Evolutionary conservation across 352 stramenopile species (phyloP).

Genomic region (Phytophthora fragariaefolia): DNA sequence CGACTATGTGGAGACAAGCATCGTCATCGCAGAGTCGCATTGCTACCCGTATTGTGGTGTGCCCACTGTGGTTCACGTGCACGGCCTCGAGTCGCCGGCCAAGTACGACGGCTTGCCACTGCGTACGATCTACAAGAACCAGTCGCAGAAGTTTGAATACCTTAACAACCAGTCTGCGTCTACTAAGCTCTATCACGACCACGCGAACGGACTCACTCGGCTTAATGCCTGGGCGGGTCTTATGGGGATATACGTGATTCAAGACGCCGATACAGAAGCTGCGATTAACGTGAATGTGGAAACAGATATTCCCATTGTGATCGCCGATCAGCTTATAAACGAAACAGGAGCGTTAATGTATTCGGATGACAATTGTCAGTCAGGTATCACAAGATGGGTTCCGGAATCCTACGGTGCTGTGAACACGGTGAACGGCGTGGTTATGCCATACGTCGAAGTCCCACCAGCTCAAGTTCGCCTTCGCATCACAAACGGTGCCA

Average conservation of each 20-base stretch:
- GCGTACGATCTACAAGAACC: conserved; percentile 73
- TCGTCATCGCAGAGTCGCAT: conserved; percentile 53
- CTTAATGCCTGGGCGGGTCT: conserved; percentile 74
- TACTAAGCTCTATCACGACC: conserved; percentile 80
- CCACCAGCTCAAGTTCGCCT: conserved; percentile 68
- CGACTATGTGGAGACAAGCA: conserved; percentile 50
- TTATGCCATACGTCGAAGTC: conserved; percentile 75
- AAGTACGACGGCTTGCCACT: conserved; percentile 66
- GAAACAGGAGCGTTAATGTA: conserved; percentile 65
- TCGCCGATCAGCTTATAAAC: conserved; percentile 60
- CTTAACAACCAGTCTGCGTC: conserved; percentile 74
- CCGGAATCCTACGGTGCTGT: conserved; percentile 68
- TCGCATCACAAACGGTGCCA: conserved; percentile 63
- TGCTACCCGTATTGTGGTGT: conserved; percentile 78
- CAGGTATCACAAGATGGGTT: conserved; percentile 54
- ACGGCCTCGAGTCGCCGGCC: conserved; percentile 70
- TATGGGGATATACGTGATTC: conserved; percentile 64
- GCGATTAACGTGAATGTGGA: conserved; percentile 61
- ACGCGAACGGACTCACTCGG: conserved; percentile 69
- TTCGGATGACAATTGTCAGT: conserved; percentile 66
- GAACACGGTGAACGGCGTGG: conserved; percentile 71
- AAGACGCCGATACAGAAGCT: conserved; percentile 55
- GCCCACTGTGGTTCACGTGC: conserved; percentile 62
- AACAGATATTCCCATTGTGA: conserved; percentile 64
- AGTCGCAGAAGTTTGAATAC: conserved; percentile 59